Evolutionary conservation across 164 flowering plant genomes (phyloP), one percentile per base, ranked within the genome.

Genomic region (Piper longum): DNA sequence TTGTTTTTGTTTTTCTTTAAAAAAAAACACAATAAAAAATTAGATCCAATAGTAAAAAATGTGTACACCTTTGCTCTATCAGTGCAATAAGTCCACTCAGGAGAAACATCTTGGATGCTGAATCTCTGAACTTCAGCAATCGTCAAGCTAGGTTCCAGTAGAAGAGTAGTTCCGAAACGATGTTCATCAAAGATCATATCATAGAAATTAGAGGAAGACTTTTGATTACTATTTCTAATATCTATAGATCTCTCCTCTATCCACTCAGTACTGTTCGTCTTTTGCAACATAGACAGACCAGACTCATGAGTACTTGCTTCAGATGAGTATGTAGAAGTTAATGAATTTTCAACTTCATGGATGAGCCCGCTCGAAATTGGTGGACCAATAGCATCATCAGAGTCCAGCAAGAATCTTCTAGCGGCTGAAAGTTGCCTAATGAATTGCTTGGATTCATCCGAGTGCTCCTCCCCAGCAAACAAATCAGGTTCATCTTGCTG

Each of bases 21-120:
- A 59, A 59, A 40, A 59, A 39, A 19, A 36, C 4, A 13, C 42
- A 13, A 4, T 42, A 56, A 7, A 56, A 17, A 56, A 56, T 48
- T 48, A 48, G 14, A 9, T 5, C 12, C 52, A 2, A 48, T 0
- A 5, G 9, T 12, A 2, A 48, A 48, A 9, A 2, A 48, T 48
- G 52, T 14, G 12, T 5, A 51, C 81, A 93, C 98, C 96, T 93
- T 93, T 48, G 96, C 80, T 64, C 72, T 41, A 71, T 89, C 95
- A 58, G 61, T 64, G 56, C 85, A 69, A 77, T 75, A 89, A 63
- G 96, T 95, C 93, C 93, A 86, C 55, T 86, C 91, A 63, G 98
- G 98, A 39, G 91, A 86, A 75, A 93, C 78, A 65, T 85, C 87
- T 14, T 67, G 73, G 66, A 93, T 88, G 17, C 70, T 84, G 69